Evolutionary conservation across 2,329 filamentous ascomycete species (phyloP), one percentile per base, ranked within the genome.

Genomic region (Tolypocladium ovalisporum): DNA sequence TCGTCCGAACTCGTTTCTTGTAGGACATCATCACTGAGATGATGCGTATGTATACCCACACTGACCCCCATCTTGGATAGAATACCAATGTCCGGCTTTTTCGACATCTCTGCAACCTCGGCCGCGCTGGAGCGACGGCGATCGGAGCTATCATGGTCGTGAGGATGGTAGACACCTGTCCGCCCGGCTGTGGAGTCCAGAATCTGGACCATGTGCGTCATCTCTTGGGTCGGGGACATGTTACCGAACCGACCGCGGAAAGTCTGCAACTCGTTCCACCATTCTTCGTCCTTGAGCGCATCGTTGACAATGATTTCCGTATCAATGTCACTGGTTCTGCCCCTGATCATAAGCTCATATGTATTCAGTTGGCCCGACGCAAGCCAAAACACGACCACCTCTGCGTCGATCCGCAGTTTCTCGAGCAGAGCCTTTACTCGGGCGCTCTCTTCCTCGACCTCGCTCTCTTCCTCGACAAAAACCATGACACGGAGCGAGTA

Each of bases 391-490:
- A 95, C 90, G 17, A 87, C 71, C 0, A 95, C 82, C 60, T 90
- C 79, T 3, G 90, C 90, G 60, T 91, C 83, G 53, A 96, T 96
- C 19, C 90, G 80, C 10, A 96, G 71, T 67, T 93, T 95, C 27
- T 89, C 87, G 1, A 96, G 76, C 2, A 96, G 76, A 1, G 86
- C 83, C 59, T 83, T 83, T 19, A 95, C 86, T 57, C 90, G 78
- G 1, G 80, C 81, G 39, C 83, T 77, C 70, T 96, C 90, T 70
- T 95, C 88, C 42, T 87, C 83, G 0, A 96, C 86, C 63, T 96
- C 90, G 32, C 79, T 84, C 67, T 94, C 89, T 63, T 95, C 95
- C 66, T 96, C 90, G 24, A 96, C 90, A 68, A 96, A 96, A 0
- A 95, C 90, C 56, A 88, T 83, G 4, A 96, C 88, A 42, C 90